Evolutionary conservation across 169 alveolate species (phyloP), one percentile per base, ranked within the genome.

Genomic region (Theileria parva): DNA sequence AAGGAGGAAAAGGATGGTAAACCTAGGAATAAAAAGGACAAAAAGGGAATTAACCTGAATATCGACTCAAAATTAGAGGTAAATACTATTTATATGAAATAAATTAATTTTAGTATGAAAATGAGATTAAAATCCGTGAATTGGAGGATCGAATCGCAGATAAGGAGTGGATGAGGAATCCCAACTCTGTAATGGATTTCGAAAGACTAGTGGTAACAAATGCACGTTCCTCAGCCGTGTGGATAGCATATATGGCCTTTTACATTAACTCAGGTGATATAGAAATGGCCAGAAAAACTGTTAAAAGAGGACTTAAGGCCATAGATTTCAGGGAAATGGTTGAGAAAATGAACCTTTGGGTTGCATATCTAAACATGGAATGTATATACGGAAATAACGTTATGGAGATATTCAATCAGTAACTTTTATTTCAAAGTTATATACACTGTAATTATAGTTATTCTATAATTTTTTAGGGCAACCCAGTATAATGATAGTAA

Each of bases 331-430:
- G 91, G 21, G 94, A 87, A 30, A 76, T 91, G 70, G 79, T 59
- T 64, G 95, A 92, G 68, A 88, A 93, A 30, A 64, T 72, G 87
- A 93, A 92, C 37, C 74, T 93, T 8, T 93, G 94, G 94, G 81
- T 93, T 61, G 94, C 95, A 32, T 92, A 89, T 78, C 53, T 93
- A 27, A 93, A 93, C 73, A 93, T 93, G 96, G 96, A 93, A 51
- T 88, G 93, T 53, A 73, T 80, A 25, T 93, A 84, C 67, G 96
- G 96, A 28, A 91, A 90, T 80, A 79, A 81, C 3, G 86, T 85
- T 51, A 72, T 79, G 86, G 91, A 87, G 55, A 80, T 90, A 27
- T 90, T 90, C 61, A 73, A 84, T 27, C 81, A 83, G 76, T 83
- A 73, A 21, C 30, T 59, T 11, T 32, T 32, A 4, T 4, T 67